Evolutionary conservation across 495 filamentous ascomycete genomes (phyloP).

Genomic region (Daldinia vernicosa): DNA sequence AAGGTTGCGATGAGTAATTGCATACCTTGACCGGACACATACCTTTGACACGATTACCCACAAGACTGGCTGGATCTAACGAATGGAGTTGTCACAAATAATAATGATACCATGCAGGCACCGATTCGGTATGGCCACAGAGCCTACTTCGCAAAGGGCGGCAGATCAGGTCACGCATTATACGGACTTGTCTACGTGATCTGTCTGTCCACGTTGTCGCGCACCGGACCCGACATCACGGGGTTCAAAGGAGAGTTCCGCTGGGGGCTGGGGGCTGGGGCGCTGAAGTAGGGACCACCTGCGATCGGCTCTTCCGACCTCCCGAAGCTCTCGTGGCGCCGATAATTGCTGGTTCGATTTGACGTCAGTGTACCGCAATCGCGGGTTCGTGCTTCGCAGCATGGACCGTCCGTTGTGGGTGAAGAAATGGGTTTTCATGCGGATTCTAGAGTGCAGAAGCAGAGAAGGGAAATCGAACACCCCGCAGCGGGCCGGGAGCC

Average conservation of each 20-base stretch:
- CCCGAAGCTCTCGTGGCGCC: conserved; percentile 21
- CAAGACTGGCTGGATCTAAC: neutral
- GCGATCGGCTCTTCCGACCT: conserved; percentile 27
- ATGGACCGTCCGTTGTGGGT: conserved; percentile 13
- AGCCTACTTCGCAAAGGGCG: conserved; percentile 1
- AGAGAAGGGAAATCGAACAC: conserved; percentile 14
- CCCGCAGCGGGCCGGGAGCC: conserved; percentile 22
- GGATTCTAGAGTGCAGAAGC: neutral
- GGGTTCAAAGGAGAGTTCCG: conserved; percentile 10
- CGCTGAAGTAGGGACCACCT: neutral
- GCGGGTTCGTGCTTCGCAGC: conserved; percentile 37
- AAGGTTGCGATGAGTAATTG: conserved; percentile 3
- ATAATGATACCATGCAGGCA: conserved; percentile 15
- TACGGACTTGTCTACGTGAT: conserved; percentile 13
- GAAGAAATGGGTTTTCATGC: neutral
- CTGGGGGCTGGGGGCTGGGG: conserved; percentile 4
- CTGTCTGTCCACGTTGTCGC: conserved; percentile 25
- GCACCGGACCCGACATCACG: conserved; percentile 33
- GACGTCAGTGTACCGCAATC: conserved; percentile 40
- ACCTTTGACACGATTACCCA: conserved; percentile 9
- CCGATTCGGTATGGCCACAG: conserved; percentile 8
- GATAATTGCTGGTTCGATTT: conserved; percentile 20
- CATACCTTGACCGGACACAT: neutral
- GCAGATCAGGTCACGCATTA: conserved; percentile 7
- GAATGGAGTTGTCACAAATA: conserved; percentile 10